Base-by-base conservation (phyloP, 2,329 filamentous ascomycete species). In the Fusarium brachygibbosum region DNA sequence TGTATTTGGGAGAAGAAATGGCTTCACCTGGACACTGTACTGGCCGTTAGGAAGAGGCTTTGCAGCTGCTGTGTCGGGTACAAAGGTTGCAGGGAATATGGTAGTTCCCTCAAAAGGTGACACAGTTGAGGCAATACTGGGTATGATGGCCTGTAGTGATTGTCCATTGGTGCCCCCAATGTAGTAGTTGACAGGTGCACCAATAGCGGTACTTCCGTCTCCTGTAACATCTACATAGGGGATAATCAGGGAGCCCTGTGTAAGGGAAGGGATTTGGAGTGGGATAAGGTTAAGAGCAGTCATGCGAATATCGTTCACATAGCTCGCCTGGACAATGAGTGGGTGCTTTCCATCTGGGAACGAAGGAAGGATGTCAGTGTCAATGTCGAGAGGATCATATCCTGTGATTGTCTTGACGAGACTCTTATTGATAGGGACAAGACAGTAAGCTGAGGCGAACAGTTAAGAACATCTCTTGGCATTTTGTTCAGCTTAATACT, bases 101-200 rank as follows among this genome's bases (percentile, higher is more conserved):
- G 60, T 64, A 0, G 48, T 66, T 3, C 63, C 63, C 14, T 66
- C 59, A 14, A 66, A 66, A 3, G 59, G 63, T 0, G 63, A 66
- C 1, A 66, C 31, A 0, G 29, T 23, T 1, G 63, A 53, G 6
- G 63, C 53, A 6, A 66, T 28, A 14, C 37, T 59, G 0, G 59
- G 59, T 2, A 66, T 59, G 0, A 66, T 50, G 3, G 59, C 59
- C 14, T 64, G 37, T 0, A 59, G 13, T 0, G 37, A 3, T 5
- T 21, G 25, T 3, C 48, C 63, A 28, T 64, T 59, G 2, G 59
- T 64, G 3, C 53, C 63, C 0, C 63, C 63, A 0, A 66, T 64
- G 16, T 66, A 59, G 12, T 23, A 35, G 37, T 64, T 66, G 5
- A 66, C 28, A 0, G 59, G 63, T 3, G 10, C 48, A 3, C 46